These are phyloP conservation scores for Aspergillus sp. DNA, from an alignment of 2,329 filamentous ascomycete species.

Conservation along the genomic window DNA sequence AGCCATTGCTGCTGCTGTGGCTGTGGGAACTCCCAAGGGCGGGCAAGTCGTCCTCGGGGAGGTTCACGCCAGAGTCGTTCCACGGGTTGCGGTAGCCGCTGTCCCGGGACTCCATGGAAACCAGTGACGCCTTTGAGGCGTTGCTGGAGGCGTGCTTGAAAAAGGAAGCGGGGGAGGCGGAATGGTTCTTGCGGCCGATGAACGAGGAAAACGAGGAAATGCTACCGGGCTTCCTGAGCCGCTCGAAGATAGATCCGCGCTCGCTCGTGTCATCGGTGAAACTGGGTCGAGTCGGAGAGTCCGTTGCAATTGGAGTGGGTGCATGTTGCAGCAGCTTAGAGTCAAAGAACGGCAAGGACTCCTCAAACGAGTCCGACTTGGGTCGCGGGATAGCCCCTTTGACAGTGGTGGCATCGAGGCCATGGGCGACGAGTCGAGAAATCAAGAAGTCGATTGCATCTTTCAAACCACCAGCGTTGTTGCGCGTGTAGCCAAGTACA, in stretches of 20 bases:
- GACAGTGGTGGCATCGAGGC: conserved; percentile 83
- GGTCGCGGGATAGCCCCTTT: conserved; percentile 96
- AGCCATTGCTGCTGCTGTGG: conserved; percentile 61
- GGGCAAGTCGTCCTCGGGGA: conserved; percentile 76
- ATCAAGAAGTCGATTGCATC: conserved; percentile 96
- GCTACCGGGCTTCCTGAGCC: conserved; percentile 89
- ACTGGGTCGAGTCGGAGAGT: conserved; percentile 82
- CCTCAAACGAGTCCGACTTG: conserved; percentile 97
- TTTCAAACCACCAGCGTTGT: conserved; percentile 91
- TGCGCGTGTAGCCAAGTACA: conserved; percentile 84
- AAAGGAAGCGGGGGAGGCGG: conserved; percentile 78
- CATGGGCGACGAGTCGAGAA: conserved; percentile 78
- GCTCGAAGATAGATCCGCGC: conserved; percentile 81
- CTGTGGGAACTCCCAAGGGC: conserved; percentile 55
- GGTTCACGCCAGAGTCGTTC: conserved; percentile 96
- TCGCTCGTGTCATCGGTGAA: conserved; percentile 82
- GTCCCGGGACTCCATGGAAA: conserved; percentile 92
- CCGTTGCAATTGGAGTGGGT: conserved; percentile 73
- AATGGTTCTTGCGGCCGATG: conserved; percentile 92
- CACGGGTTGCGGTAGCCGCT: conserved; percentile 96
- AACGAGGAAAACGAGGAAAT: conserved; percentile 96
- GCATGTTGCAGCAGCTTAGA: conserved; percentile 95
- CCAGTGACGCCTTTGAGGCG: conserved; percentile 90
- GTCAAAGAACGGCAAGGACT: conserved; percentile 94
- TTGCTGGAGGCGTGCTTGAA: conserved; percentile 91